Conservation (phyloP, 768 basidiomycete species). For the Tephrocybe rancida region DNA sequence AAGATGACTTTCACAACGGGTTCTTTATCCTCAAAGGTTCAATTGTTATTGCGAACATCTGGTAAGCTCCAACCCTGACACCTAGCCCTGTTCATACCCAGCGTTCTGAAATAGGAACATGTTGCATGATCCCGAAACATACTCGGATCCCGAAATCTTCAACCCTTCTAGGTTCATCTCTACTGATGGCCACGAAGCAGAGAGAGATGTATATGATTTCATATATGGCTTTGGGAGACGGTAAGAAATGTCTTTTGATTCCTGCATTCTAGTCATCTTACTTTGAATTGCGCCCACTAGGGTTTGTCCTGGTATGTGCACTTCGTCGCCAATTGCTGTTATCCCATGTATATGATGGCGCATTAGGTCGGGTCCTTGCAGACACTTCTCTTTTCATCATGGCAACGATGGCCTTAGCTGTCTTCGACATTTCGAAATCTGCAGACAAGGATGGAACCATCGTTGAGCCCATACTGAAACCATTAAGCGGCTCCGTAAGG, state of each 20-base stretch:
- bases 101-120: constrained; percentile 21
- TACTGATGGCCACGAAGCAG: constrained; percentile 16
- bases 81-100: no score
- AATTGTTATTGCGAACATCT: constrained; percentile 24
- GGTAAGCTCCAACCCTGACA: constrained; percentile 11
- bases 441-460: background rate
- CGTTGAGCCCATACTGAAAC: constrained; percentile 2
- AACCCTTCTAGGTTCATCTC: constrained; percentile 21
- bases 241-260: constrained; percentile 8
- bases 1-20: constrained; percentile 24
- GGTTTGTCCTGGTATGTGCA: constrained; percentile 7
- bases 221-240: constrained; percentile 52
- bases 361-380: background rate
- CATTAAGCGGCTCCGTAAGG: background rate
- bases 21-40: constrained; percentile 28
- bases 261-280: background rate
- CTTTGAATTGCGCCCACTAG: background rate
- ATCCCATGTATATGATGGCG: no score
- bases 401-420: background rate
- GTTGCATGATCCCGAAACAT: constrained; percentile 20
- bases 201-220: constrained; percentile 21
- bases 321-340: no score
- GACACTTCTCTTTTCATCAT: background rate
- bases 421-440: constrained; percentile 3
- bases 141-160: constrained; percentile 22